Evolutionary conservation across 2,329 filamentous ascomycete genomes (phyloP).

Genomic region (Trichoderma sp.): DNA sequence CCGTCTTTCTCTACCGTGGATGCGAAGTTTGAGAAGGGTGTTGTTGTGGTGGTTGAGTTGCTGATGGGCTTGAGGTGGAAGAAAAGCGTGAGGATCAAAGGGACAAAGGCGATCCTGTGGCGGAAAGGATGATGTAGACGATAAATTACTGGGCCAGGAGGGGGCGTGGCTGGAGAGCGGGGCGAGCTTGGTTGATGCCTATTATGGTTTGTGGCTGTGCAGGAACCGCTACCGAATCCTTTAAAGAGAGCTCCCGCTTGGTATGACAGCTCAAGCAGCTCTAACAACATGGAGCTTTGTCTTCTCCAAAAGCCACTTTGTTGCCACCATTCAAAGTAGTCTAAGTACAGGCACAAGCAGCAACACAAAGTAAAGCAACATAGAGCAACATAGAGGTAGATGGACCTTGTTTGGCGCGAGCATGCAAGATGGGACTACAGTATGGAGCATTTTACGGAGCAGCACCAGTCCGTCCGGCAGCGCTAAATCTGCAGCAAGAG

Average conservation of each 20-base stretch:
- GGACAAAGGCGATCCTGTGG: constrained; percentile 20
- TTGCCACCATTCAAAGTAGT: background rate
- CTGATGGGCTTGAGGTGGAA: background rate
- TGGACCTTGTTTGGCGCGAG: background rate
- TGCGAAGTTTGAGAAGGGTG: background rate
- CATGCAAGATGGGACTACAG: background rate
- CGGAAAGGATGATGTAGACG: constrained; percentile 20
- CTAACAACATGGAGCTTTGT: background rate
- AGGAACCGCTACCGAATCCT: background rate
- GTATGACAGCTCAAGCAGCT: background rate
- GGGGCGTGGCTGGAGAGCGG: constrained; percentile 13
- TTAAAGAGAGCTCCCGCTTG: too few species aligned
- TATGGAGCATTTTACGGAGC: background rate
- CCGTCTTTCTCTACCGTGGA: background rate
- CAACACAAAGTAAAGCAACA: background rate
- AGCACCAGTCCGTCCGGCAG: background rate
- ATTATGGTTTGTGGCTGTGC: constrained; percentile 13
- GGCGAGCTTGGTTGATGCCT: background rate
- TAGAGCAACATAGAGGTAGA: background rate
- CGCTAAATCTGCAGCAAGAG: background rate
- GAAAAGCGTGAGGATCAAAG: background rate
- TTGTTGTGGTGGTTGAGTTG: background rate
- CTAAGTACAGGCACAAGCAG: background rate
- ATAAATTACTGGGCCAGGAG: constrained; percentile 22
- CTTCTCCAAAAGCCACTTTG: background rate